Evolutionary conservation across 306 rosid species (phyloP), one percentile per base, ranked within the genome.

Genomic region (Herpetospermum pedunculosum): DNA sequence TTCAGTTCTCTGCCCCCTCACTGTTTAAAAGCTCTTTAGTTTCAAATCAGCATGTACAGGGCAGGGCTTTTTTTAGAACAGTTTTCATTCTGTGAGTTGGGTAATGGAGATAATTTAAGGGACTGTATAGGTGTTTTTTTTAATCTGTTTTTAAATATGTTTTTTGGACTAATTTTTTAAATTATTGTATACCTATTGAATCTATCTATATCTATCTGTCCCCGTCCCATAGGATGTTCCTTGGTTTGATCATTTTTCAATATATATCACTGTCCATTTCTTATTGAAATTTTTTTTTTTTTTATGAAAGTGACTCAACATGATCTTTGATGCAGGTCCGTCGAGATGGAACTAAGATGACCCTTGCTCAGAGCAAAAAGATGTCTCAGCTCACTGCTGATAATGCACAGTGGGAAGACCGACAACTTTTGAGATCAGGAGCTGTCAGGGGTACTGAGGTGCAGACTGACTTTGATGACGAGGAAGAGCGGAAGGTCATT

Each of bases 381-480:
- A 60, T 94, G 89, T 94, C 98, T 76, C 98, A 94, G 80, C 94
- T 80, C 81, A 91, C 92, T 55, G 95, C 96, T 65, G 98, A 94
- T 85, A 94, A 94, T 80, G 98, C 97, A 72, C 97, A 91, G 83
- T 94, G 98, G 98, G 98, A 94, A 80, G 98, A 94, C 72, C 83
- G 98, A 35, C 98, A 94, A 76, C 89, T 94, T 68, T 75, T 94
- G 77, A 89, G 98, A 79, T 94, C 98, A 25, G 98, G 98, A 71
- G 98, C 98, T 72, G 98, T 94, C 74, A 90, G 96, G 76, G 97
- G 98, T 68, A 94, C 97, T 10, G 97, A 91, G 89, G 95, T 94
- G 84, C 97, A 94, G 86, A 94, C 96, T 13, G 98, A 89, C 55
- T 91, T 94, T 85, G 98, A 94, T 47, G 98, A 94, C 28, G 98